Conservation (phyloP, 2,329 filamentous ascomycete species). For the Fusarium napiforme region DNA sequence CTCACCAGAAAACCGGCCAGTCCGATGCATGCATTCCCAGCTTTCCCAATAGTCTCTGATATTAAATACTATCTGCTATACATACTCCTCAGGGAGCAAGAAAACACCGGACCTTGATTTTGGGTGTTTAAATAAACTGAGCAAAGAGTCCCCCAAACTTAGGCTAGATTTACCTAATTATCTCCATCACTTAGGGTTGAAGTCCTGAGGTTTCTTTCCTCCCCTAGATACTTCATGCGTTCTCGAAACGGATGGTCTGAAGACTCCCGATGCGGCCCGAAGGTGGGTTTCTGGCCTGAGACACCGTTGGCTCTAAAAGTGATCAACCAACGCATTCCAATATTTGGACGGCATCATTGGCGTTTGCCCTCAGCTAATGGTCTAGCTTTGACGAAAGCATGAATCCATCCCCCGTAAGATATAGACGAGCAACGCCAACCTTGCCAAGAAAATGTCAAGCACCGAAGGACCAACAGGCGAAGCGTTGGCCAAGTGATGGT, state of each 20-base stretch:
- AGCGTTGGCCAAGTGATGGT: constrained; percentile 8
- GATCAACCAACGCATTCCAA: constrained; percentile 20
- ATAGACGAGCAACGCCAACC: not conserved
- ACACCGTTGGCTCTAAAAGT: constrained; percentile 14
- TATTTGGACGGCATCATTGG: constrained; percentile 1
- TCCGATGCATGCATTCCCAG: not conserved
- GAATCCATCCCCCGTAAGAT: not conserved
- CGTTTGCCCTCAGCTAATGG: not conserved
- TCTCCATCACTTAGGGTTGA: too few species aligned
- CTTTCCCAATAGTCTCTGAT: not conserved
- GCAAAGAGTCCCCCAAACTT: too few species aligned
- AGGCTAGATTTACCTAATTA: too few species aligned
- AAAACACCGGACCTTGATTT: too few species aligned
- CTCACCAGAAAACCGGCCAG: too few species aligned
- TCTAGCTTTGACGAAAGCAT: not conserved
- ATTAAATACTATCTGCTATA: not conserved
- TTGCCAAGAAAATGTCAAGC: constrained; percentile 7
- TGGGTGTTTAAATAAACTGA: too few species aligned
- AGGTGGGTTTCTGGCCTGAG: not conserved
- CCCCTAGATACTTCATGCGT: not conserved
- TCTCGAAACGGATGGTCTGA: not conserved
- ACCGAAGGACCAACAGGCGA: constrained; percentile 19
- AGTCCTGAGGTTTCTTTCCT: too few species aligned
- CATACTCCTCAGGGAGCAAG: too few species aligned
- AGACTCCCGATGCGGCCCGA: not conserved